Percentiles rank a stretch among this genome's conserved stretches.
Conservation (phyloP, 2,329 filamentous ascomycete species). For the Fusarium lateritium region DNA sequence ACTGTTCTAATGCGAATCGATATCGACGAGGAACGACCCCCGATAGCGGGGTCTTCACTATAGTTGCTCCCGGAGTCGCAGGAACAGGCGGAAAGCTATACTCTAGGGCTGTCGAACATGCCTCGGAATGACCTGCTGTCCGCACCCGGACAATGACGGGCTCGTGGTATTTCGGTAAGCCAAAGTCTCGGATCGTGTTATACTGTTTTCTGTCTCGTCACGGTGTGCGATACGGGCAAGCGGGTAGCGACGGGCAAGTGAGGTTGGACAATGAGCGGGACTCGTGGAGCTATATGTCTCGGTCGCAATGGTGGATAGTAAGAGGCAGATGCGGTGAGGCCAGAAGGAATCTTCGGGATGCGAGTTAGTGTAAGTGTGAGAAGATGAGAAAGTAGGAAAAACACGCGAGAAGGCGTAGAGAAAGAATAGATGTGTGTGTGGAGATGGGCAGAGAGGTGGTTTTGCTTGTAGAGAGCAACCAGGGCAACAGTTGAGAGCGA, state of each 20-base stretch:
- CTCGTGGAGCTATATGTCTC: constrained; percentile 51
- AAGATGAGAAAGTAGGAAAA: constrained; percentile 26
- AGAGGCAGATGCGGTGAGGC: constrained; percentile 46
- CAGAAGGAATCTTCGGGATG: constrained; percentile 20
- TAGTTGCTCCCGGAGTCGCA: constrained; percentile 48
- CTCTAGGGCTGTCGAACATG: constrained; percentile 55
- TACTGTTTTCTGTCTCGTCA: constrained; percentile 35
- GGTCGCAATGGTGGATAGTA: constrained; percentile 43
- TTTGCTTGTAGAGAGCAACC: constrained; percentile 45
- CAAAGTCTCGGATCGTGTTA: constrained; percentile 36
- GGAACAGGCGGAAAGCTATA: constrained; percentile 53
- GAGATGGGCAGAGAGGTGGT: constrained; percentile 44
- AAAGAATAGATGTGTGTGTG: constrained; percentile 35
- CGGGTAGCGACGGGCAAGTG: constrained; percentile 43
- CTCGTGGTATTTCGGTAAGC: constrained; percentile 38
- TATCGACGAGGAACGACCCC: constrained; percentile 50
- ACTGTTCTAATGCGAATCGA: constrained; percentile 56
- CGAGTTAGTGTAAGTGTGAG: constrained; percentile 31
- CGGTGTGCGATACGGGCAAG: constrained; percentile 33
- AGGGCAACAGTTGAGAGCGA: constrained; percentile 31
- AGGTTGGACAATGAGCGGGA: constrained; percentile 45
- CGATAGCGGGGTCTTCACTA: constrained; percentile 46
- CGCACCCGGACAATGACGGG: constrained; percentile 51
- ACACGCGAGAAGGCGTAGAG: constrained; percentile 32
- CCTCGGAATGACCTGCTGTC: constrained; percentile 55